Evolutionary conservation across 108 stramenopile genomes (phyloP).

Genomic region (Nitzschia sp.): DNA sequence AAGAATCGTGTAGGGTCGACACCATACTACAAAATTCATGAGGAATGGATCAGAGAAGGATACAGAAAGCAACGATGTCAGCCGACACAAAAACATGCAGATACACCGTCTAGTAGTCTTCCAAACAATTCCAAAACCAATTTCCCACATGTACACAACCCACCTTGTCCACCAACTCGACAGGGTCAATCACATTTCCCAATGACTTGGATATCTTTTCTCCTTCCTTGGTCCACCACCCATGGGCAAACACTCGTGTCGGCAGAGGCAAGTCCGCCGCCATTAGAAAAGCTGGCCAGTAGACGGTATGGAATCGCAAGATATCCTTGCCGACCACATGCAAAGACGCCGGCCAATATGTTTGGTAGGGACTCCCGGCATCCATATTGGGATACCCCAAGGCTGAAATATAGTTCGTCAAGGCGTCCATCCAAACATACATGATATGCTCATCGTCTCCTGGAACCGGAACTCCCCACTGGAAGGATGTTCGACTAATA

Average conservation of each 20-base stretch:
- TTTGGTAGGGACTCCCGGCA: slow-evolving; percentile 40
- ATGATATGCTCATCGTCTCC: slow-evolving; percentile 90
- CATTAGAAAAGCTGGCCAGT: slow-evolving; percentile 98
- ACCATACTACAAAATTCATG: slow-evolving; percentile 54
- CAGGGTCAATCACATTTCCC: slow-evolving; percentile 94
- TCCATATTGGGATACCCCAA: slow-evolving; percentile 71
- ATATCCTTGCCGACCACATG: slow-evolving; percentile 99
- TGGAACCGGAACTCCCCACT: slow-evolving; percentile 95
- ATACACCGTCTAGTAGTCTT: too few species aligned
- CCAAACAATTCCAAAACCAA: neutral
- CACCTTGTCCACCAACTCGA: slow-evolving; percentile 77
- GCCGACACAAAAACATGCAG: neutral
- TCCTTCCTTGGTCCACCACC: slow-evolving; percentile 98
- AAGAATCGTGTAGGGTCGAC: slow-evolving; percentile 93
- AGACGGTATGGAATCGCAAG: slow-evolving; percentile 94
- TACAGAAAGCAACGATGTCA: neutral
- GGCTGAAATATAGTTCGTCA: slow-evolving; percentile 94
- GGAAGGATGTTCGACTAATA: slow-evolving; percentile 87
- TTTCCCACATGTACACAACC: slow-evolving; percentile 1
- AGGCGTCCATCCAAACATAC: slow-evolving; percentile 99
- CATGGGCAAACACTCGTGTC: slow-evolving; percentile 92
- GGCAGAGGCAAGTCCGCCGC: slow-evolving; percentile 92
- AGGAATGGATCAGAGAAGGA: neutral
- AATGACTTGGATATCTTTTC: slow-evolving; percentile 94
- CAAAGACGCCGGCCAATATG: slow-evolving; percentile 84